These are phyloP conservation scores for Pythium angustatum DNA, from an alignment of 352 stramenopile genomes.

Conservation along the genomic window DNA sequence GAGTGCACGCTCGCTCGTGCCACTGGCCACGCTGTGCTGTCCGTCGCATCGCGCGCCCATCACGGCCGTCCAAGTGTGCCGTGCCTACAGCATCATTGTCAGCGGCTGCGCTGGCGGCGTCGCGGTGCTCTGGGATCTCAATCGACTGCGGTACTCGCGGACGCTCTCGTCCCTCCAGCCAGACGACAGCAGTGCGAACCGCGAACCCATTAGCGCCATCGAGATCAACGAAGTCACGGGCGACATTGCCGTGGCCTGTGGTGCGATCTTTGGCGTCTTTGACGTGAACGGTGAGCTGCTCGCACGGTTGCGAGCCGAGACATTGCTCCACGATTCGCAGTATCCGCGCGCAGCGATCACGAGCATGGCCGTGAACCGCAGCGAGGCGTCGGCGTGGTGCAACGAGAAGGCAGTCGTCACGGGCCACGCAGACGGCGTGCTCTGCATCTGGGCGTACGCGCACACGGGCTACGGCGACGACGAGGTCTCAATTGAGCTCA, in stretches of 20 bases:
- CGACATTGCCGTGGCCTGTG: constrained; percentile 58
- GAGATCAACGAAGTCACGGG: constrained; percentile 68
- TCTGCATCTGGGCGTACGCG: constrained; percentile 70
- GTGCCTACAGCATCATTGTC: constrained; percentile 63
- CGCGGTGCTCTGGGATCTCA: constrained; percentile 72
- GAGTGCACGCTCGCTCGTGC: constrained; percentile 42
- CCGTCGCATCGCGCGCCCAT: constrained; percentile 41
- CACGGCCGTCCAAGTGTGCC: constrained; percentile 56
- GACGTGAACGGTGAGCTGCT: constrained; percentile 67
- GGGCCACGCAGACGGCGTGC: constrained; percentile 55
- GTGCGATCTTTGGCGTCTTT: constrained; percentile 55
- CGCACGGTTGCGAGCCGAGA: constrained; percentile 46
- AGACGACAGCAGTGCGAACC: constrained; percentile 3
- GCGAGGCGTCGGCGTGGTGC: constrained; percentile 57
- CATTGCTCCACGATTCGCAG: constrained; percentile 46
- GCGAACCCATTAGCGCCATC: constrained; percentile 42
- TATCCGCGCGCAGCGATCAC: constrained; percentile 42
- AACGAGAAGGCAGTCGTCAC: constrained; percentile 65
- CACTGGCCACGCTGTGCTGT: constrained; percentile 47
- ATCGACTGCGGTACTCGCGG: constrained; percentile 56
- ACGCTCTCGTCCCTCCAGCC: constrained; percentile 32
- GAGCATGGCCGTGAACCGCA: constrained; percentile 48
- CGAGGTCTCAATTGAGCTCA: constrained; percentile 54
- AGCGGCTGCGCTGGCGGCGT: constrained; percentile 58
- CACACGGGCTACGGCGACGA: constrained; percentile 43